Evolutionary conservation across 2,329 filamentous ascomycete species (phyloP), one percentile per base, ranked within the genome.

Genomic region (Boeremia exigua): DNA sequence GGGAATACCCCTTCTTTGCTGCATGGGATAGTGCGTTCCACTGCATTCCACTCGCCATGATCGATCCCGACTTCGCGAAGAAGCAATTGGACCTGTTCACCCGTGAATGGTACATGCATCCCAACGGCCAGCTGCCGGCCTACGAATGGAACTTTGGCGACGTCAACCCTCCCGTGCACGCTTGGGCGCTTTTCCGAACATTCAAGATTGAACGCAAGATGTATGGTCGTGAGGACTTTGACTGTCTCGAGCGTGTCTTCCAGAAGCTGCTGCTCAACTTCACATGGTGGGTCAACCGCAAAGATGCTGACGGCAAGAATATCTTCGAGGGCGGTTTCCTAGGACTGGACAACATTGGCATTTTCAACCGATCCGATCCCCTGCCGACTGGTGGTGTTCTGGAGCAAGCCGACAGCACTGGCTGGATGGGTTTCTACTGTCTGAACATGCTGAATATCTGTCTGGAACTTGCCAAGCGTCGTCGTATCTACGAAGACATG

Each of bases 131-230:
- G 76, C 80, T 98, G 33, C 92, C 93, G 46, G 93, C 94, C 66
- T 95, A 88, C 69, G 94, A 98, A 75, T 98, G 94, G 94, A 97
- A 98, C 73, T 98, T 97, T 78, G 89, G 93, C 49, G 95, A 98
- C 68, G 94, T 97, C 61, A 98, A 98, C 67, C 94, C 94, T 25
- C 94, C 94, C 0, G 94, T 98, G 1, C 94, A 98, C 74, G 95
- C 94, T 0, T 98, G 94, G 94, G 88, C 94, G 1, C 91, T 92
- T 0, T 98, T 98, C 82, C 85, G 95, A 54, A 91, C 91, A 0
- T 98, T 98, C 87, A 98, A 98, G 79, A 97, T 98, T 61, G 94
- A 98, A 80, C 88, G 95, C 65, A 98, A 98, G 80, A 86, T 98
- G 81, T 98, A 97, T 68, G 95, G 94, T 36, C 87, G 91, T 30